Evolutionary conservation across 208 protist species (phyloP).

Genomic region (Porcisia hertigi): DNA sequence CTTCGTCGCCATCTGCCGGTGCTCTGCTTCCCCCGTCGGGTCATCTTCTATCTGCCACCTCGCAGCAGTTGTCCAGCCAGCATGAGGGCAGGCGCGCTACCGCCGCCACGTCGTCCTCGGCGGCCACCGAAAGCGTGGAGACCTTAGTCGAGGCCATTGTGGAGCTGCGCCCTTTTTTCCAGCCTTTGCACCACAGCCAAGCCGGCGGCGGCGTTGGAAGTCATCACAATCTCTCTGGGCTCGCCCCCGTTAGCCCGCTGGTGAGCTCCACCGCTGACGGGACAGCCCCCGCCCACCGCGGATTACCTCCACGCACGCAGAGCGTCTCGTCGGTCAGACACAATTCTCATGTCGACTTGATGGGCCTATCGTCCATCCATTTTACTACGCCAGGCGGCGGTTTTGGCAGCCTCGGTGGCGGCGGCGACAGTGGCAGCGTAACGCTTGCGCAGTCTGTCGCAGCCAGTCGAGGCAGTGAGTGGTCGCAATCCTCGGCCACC

Average conservation of each 20-base stretch:
- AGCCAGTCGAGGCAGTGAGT: neutral
- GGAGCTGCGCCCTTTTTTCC: constrained; percentile 37
- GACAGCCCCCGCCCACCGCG: neutral
- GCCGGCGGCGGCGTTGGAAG: neutral
- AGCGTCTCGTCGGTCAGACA: constrained; percentile 20
- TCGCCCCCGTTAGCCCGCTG: constrained; percentile 20
- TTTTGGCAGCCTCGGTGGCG: neutral
- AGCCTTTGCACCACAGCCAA: neutral
- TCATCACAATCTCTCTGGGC: neutral
- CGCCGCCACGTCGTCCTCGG: neutral
- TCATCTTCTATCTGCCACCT: neutral
- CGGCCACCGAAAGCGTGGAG: constrained; percentile 18
- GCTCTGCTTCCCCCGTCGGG: neutral
- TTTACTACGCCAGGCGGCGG: constrained; percentile 1
- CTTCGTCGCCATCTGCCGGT: neutral
- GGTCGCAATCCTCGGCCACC: neutral
- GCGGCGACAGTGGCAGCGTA: neutral
- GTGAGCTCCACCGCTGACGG: constrained; percentile 5
- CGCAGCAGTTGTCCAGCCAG: neutral
- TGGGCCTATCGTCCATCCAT: constrained; percentile 28
- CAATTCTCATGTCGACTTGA: constrained; percentile 37
- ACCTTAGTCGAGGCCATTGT: constrained; percentile 50
- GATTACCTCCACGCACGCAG: constrained; percentile 9
- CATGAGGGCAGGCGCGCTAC: constrained; percentile 1
- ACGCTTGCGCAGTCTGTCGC: neutral